A percentile compares a stretch with the other conserved stretches of the same genome.
Conservation (phyloP, 202 grass and related monocot species). For the Digitaria exilis region DNA sequence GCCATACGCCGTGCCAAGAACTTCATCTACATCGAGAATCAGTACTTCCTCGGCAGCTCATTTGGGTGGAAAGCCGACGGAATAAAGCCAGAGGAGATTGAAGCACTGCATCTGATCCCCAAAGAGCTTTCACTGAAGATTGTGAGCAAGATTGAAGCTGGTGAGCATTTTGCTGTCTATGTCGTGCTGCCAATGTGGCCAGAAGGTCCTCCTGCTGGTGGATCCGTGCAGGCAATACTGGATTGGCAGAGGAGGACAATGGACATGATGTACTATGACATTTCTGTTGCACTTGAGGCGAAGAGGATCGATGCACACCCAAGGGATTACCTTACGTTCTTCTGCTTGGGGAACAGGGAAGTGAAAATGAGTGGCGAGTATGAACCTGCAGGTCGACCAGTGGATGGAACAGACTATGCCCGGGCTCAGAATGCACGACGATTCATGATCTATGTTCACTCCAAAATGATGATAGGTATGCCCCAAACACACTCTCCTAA, state of each 20-base stretch:
- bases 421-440: conserved; percentile 71
- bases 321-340: conserved; percentile 90
- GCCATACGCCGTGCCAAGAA: conserved; percentile 83
- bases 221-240: conserved; percentile 74
- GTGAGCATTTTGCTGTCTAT: conserved; percentile 79
- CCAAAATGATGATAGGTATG: conserved; percentile 99
- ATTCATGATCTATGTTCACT: conserved; percentile 98
- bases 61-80: conserved; percentile 78
- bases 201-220: conserved; percentile 74
- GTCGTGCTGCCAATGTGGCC: conserved; percentile 96
- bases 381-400: conserved; percentile 59
- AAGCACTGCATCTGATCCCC: conserved; percentile 79
- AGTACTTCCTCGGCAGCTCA: conserved; percentile 93
- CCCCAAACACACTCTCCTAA: background rate
- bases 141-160: conserved; percentile 93
- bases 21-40: conserved; percentile 97
- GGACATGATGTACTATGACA: conserved; percentile 98
- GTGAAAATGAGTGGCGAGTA: conserved; percentile 76
- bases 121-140: conserved; percentile 84
- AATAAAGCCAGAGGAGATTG: conserved; percentile 71
- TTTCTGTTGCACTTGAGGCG: conserved; percentile 61
- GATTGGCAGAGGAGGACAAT: conserved; percentile 98
- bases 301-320: conserved; percentile 61
- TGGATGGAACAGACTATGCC: conserved; percentile 63
- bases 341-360: conserved; percentile 92